Evolutionary conservation across 2,329 filamentous ascomycete genomes (phyloP).

Genomic region (Diaporthe sp.): DNA sequence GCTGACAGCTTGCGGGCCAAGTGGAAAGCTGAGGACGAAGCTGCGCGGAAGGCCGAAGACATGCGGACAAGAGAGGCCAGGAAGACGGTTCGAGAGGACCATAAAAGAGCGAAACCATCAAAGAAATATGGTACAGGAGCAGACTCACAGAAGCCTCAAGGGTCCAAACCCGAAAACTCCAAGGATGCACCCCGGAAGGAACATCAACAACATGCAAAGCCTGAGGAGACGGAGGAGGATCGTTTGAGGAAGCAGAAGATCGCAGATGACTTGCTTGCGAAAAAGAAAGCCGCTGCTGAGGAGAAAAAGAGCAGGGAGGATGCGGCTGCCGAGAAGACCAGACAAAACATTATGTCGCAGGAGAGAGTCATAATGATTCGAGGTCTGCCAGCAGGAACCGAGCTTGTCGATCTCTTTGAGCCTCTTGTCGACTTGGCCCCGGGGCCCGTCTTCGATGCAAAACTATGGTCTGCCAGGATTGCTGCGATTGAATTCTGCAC

Average conservation of each 20-base stretch:
- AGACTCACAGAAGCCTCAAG: neutral
- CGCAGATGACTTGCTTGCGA: neutral
- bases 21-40: neutral
- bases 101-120: neutral
- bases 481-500: constrained; percentile 7
- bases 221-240: neutral
- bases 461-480: neutral
- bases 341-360: neutral
- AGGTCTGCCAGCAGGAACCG: neutral
- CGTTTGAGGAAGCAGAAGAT: neutral
- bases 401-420: neutral
- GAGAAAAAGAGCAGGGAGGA: neutral
- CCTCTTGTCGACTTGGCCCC: neutral
- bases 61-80: neutral
- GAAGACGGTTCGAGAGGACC: neutral
- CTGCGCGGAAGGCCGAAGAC: neutral
- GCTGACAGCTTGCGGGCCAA: neutral
- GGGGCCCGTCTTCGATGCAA: neutral
- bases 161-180: neutral
- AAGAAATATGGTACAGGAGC: too few species aligned
- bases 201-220: neutral
- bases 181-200: neutral
- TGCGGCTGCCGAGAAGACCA: neutral
- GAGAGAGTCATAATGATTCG: neutral
- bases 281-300: neutral